Evolutionary conservation across 345 rosid species (phyloP), one percentile per base, ranked within the genome.

Genomic region (Salix dunnii): DNA sequence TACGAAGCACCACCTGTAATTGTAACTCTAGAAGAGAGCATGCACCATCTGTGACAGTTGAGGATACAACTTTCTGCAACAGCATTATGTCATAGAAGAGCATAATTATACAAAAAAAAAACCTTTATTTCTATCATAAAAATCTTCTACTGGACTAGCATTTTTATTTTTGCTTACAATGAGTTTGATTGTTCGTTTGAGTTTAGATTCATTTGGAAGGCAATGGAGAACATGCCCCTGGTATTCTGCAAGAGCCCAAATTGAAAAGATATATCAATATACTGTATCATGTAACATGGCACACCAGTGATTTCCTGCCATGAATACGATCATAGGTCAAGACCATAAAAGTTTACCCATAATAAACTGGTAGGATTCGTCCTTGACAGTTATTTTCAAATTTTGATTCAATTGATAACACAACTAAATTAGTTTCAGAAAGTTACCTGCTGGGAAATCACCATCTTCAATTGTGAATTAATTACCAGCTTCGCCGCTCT

Each of bases 231-330:
- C 49, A 7, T 3, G 80, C 51, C 76, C 84, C 61, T 89, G 79
- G 68, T 90, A 89, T 81, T 91, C 96, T 31, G 94, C 88, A 20
- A 91, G 88, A 33, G 88, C 94, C 91, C 96, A 91, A 21, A 84
- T 28, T 0, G 96, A 92, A 73, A 83, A 91, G 60, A 88, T 91
- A 70, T 88, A 90, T 74, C 94, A 79, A 74, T 91, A 90, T 67
- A 89, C 87, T 65, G 91, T 88, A 48, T 87, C 90, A 76, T 92
- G 94, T 75, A 92, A 81, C 91, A 92, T 88, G 80, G 89, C 27
- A 89, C 94, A 63, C 97, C 91, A 42, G 90, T 88, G 76, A 92
- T 82, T 80, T 92, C 94, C 97, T 90, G 85, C 28, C 70, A 76
- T 28, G 17, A 61, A 23, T 25, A 61, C 27, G 7, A 49, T 49